Evolutionary conservation across 1,284 basidiomycete species (phyloP).

Genomic region (Pseudozyma thailandica): DNA sequence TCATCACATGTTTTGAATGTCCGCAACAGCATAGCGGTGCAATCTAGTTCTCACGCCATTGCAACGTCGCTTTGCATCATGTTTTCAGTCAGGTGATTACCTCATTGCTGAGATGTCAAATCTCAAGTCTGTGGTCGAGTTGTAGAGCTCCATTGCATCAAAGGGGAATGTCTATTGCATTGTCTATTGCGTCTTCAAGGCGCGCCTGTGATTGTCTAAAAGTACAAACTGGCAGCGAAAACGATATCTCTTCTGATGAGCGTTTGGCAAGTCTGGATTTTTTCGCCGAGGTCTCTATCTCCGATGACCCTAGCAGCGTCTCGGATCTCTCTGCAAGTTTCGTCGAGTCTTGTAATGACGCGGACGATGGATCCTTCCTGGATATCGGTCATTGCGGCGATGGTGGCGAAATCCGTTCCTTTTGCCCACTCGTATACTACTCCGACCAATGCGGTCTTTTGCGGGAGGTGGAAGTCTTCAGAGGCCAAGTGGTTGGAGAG

Average conservation of each 20-base stretch:
- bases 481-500: constrained; percentile 74
- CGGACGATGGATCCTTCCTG: constrained; percentile 97
- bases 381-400: constrained; percentile 90
- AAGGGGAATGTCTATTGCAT: neutral
- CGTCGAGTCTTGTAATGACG: constrained; percentile 93
- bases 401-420: constrained; percentile 96
- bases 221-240: constrained; percentile 64
- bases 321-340: constrained; percentile 94
- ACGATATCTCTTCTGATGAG: constrained; percentile 74
- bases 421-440: constrained; percentile 99
- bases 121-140: no score
- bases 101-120: no score
- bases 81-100: neutral
- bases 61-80: neutral
- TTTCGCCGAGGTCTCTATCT: constrained; percentile 91
- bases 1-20: no score
- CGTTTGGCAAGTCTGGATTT: constrained; percentile 94
- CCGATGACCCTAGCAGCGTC: constrained; percentile 98
- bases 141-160: neutral
- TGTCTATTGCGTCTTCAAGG: no score
- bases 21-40: neutral
- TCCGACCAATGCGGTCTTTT: constrained; percentile 79
- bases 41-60: neutral
- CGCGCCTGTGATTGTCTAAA: no score
- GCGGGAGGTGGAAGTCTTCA: constrained; percentile 52